Conservation (phyloP, 306 rosid species). For the Fragaria nilgerrensis region DNA sequence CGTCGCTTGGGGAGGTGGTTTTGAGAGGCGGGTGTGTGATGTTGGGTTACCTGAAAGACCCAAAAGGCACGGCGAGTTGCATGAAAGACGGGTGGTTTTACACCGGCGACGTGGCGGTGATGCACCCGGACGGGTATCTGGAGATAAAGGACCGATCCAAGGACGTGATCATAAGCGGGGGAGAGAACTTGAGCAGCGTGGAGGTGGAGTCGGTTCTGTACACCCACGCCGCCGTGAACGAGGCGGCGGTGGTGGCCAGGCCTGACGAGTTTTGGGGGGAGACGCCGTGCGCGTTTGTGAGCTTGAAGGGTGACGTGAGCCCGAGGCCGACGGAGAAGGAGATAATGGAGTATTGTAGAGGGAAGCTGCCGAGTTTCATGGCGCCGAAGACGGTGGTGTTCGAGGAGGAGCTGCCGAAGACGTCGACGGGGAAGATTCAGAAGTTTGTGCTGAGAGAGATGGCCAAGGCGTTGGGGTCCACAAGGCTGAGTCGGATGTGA, state of each 20-base stretch:
- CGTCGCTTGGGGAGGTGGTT: constrained; percentile 38
- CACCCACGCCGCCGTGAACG: constrained; percentile 36
- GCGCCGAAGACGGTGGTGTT: constrained; percentile 73
- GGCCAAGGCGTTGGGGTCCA: constrained; percentile 19
- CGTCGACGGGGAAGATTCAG: constrained; percentile 59
- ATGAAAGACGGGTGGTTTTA: constrained; percentile 47
- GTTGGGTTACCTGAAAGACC: constrained; percentile 60
- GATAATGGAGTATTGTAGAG: constrained; percentile 50
- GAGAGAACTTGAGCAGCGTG: constrained; percentile 64
- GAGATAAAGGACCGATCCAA: constrained; percentile 41
- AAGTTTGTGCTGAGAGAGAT: constrained; percentile 49
- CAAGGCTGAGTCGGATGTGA: neutral
- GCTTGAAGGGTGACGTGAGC: constrained; percentile 25
- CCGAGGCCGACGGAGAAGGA: constrained; percentile 42
- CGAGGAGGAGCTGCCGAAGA: constrained; percentile 54
- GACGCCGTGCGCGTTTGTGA: constrained; percentile 64
- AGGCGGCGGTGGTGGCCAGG: constrained; percentile 65
- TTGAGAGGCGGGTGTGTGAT: constrained; percentile 49
- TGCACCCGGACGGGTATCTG: constrained; percentile 55
- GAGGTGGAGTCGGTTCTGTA: constrained; percentile 62
- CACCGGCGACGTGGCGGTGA: constrained; percentile 53
- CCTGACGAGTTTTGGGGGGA: constrained; percentile 63
- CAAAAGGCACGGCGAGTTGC: constrained; percentile 32
- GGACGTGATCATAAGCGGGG: constrained; percentile 64
- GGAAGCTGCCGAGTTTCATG: constrained; percentile 56